phyloP scores from a whole-genome alignment of 345 rosid species.

The Crucihimalaya himalaica region DNA sequence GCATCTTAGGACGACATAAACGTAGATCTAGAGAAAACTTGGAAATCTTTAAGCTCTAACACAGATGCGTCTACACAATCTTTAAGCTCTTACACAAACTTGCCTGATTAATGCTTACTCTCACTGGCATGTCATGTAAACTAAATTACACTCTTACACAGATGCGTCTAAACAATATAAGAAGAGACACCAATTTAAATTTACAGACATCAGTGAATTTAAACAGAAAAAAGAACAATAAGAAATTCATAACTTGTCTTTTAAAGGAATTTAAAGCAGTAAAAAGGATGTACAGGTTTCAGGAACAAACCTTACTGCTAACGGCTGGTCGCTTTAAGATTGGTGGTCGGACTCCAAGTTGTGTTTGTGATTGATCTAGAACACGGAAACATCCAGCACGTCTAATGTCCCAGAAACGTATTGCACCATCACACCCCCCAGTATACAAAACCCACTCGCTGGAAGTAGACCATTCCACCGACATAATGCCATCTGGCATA shows the following conservation, averaged over 20 bases:
- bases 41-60: neutral
- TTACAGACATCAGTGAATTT: neutral
- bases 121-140: neutral
- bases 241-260: neutral
- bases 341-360: slow-evolving; percentile 84
- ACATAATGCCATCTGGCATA: slow-evolving; percentile 82
- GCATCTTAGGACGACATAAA: neutral
- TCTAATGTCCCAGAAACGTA: slow-evolving; percentile 96
- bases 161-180: slow-evolving; percentile 13
- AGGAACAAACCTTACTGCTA: slow-evolving; percentile 54
- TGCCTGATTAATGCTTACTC: too few species aligned
- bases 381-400: slow-evolving; percentile 92
- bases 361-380: slow-evolving; percentile 80
- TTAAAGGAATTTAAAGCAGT: neutral
- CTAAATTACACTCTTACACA: neutral
- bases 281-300: slow-evolving; percentile 8
- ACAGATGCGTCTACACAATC: too few species aligned
- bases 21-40: neutral
- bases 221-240: slow-evolving; percentile 1
- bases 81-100: too few species aligned
- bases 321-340: slow-evolving; percentile 48
- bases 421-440: slow-evolving; percentile 97
- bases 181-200: neutral
- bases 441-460: slow-evolving; percentile 92
- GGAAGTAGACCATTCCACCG: slow-evolving; percentile 94